phyloP scores from a whole-genome alignment of 306 rosid genomes.

The Sicyos baderoa region DNA sequence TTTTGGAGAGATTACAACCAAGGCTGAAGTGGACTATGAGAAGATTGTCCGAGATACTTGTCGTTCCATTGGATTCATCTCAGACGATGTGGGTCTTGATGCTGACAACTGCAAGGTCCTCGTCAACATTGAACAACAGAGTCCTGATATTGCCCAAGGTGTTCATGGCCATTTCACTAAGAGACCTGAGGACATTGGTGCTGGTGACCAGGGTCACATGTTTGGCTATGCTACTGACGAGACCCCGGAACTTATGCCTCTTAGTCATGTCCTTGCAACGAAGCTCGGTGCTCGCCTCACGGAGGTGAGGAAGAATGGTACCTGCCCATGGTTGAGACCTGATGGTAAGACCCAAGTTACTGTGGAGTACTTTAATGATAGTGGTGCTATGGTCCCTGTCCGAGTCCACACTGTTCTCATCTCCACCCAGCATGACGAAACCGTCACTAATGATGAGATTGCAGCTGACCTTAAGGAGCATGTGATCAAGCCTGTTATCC shows the following conservation, averaged over 20 bases:
- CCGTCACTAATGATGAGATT: constrained; percentile 20
- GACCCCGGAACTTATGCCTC: constrained; percentile 22
- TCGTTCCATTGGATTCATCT: constrained; percentile 30
- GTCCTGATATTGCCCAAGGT: constrained; percentile 25
- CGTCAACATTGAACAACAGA: constrained; percentile 25
- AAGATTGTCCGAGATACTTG: constrained; percentile 40
- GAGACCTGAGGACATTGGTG: constrained; percentile 33
- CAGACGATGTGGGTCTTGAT: constrained; percentile 39
- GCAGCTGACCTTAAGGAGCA: constrained; percentile 22
- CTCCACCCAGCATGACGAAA: constrained; percentile 22
- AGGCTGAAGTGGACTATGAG: constrained; percentile 33
- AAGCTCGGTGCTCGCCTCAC: constrained; percentile 24
- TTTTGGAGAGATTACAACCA: constrained; percentile 41
- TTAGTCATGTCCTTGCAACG: constrained; percentile 20
- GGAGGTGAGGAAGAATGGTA: constrained; percentile 17
- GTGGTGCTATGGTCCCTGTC: constrained; percentile 19
- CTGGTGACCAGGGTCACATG: constrained; percentile 35
- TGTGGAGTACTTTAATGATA: constrained; percentile 19
- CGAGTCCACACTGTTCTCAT: constrained; percentile 24
- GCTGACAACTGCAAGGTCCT: constrained; percentile 40
- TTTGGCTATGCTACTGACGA: constrained; percentile 42
- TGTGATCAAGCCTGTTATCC: constrained; percentile 21
- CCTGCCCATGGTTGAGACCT: constrained; percentile 23
- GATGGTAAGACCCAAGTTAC: constrained; percentile 24
- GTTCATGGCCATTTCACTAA: constrained; percentile 35